Evolutionary conservation across 148 eudicot genomes (phyloP), one percentile per base, ranked within the genome.

Genomic region (Camellia lanceoleosa): DNA sequence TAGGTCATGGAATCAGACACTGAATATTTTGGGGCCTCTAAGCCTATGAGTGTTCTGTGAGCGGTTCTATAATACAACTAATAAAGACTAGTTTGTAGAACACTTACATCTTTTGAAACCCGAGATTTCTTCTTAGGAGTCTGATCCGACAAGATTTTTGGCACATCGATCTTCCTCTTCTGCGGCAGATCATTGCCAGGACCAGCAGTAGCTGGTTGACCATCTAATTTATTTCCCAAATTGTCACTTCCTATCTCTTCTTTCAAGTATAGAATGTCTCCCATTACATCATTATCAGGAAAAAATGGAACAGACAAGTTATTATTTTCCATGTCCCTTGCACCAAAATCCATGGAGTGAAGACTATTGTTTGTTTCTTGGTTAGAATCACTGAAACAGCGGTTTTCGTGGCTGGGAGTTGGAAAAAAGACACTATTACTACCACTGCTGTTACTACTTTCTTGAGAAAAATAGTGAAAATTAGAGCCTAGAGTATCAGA

Each of bases 91-190:
- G 14, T 49, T 1, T 43, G 6, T 47, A 43, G 44, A 65, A 49
- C 54, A 78, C 93, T 84, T 80, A 90, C 96, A 76, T 76, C 44
- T 78, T 79, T 80, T 20, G 89, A 79, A 81, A 71, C 77, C 18
- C 93, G 82, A 59, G 89, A 42, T 76, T 85, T 92, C 81, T 89
- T 92, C 87, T 83, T 88, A 4, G 88, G 84, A 44, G 72, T 63
- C 56, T 80, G 80, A 51, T 5, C 11, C 5, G 38, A n/a, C 0
- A 67, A 67, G 19, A 30, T 30, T 77, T 77, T 49, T 83, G 65
- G 23, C 47, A 30, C 46, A 52, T 56, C 3, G 12, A 74, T 54
- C 83, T 83, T 91, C 84, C 90, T 89, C 85, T 89, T 88, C 23
- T 75, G 76, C 60, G 62, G 75, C 82, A 77, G 38, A 68, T 82